Evolutionary conservation across 2,329 filamentous ascomycete genomes (phyloP).

Genomic region (Aureobasidium sp.): DNA sequence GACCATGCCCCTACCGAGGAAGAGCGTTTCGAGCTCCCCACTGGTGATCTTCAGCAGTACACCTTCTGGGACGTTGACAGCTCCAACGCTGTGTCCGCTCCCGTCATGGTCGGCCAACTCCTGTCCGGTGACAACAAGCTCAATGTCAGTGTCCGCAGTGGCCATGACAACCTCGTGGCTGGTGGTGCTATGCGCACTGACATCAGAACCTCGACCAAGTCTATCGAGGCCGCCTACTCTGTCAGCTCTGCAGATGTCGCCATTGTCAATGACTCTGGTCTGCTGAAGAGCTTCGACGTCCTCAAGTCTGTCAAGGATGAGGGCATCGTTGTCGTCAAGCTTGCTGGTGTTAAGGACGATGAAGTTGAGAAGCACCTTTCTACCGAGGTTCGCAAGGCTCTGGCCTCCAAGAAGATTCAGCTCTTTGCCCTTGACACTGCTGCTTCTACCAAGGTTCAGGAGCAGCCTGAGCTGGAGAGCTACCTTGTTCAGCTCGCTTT

Average conservation of each 20-base stretch:
- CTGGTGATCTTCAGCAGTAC: conserved; percentile 63
- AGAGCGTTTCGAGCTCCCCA: conserved; percentile 36
- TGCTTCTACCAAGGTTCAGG: conserved; percentile 59
- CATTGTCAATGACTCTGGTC: conserved; percentile 70
- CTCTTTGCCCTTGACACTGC: conserved; percentile 71
- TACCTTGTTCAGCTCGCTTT: conserved; percentile 76
- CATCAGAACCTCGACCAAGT: conserved; percentile 73
- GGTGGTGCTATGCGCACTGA: conserved; percentile 81
- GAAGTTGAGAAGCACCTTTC: conserved; percentile 84
- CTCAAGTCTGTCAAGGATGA: conserved; percentile 61
- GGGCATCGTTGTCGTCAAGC: conserved; percentile 67
- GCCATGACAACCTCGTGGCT: conserved; percentile 56
- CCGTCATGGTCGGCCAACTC: conserved; percentile 54
- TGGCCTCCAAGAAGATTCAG: conserved; percentile 63
- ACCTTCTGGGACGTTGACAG: conserved; percentile 88
- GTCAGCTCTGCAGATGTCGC: conserved; percentile 71
- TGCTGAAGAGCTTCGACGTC: conserved; percentile 72
- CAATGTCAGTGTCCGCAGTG: conserved; percentile 54
- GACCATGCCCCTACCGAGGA: conserved; percentile 30
- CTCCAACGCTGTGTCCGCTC: conserved; percentile 59
- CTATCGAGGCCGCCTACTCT: conserved; percentile 76
- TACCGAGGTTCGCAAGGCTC: conserved; percentile 58
- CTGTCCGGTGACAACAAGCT: conserved; percentile 53
- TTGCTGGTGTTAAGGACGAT: conserved; percentile 76
- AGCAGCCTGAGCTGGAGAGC: conserved; percentile 54